phyloP scores from a whole-genome alignment of 495 filamentous ascomycete species.

The Penicillium cataractarum region DNA sequence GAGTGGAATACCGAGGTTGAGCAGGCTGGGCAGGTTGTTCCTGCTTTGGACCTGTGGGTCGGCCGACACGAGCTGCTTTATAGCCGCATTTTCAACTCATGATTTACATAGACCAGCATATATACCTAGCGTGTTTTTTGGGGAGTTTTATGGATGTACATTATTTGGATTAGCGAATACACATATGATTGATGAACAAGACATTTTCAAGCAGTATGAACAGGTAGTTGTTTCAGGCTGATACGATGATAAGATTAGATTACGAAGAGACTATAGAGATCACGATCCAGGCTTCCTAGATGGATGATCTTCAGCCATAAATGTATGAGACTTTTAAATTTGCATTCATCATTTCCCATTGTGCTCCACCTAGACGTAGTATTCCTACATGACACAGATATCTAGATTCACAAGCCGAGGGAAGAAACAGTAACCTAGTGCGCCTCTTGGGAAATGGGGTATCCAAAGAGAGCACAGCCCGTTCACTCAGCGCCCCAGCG shows the following conservation, averaged over 20 bases:
- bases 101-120: constrained; percentile 19
- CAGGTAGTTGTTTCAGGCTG: background rate
- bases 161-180: constrained; percentile 5
- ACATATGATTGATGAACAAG: background rate
- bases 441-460: constrained; percentile 30
- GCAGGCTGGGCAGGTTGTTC: constrained; percentile 83
- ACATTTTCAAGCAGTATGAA: background rate
- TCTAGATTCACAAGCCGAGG: constrained; percentile 24
- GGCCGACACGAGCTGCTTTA: constrained; percentile 95
- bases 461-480: constrained; percentile 34
- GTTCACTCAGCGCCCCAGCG: constrained; percentile 21
- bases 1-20: constrained; percentile 65
- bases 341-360: constrained; percentile 24
- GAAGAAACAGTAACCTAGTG: constrained; percentile 13
- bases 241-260: background rate
- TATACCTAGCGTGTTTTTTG: constrained; percentile 5
- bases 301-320: background rate
- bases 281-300: background rate
- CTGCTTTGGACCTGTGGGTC: constrained; percentile 89
- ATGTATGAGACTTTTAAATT: constrained; percentile 15
- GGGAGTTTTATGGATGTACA: background rate
- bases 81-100: constrained; percentile 93
- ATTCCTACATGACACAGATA: constrained; percentile 44
- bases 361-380: constrained; percentile 19
- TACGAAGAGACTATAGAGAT: background rate